A percentile compares a stretch with the other conserved stretches of the same genome.
phyloP scores from a whole-genome alignment of 2,329 filamentous ascomycete species.

The Penicillium sp. region DNA sequence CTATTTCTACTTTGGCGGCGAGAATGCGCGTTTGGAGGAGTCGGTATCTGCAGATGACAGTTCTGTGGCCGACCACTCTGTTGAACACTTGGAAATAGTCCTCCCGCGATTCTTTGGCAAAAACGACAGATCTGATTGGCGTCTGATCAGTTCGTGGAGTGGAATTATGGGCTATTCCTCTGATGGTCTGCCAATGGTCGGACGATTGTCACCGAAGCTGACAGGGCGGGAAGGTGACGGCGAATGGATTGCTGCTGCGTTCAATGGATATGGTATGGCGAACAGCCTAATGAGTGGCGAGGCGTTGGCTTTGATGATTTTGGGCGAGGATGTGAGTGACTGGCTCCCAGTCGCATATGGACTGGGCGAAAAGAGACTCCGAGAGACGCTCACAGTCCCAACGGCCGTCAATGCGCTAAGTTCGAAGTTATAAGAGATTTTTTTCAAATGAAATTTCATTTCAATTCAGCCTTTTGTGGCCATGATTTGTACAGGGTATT shows the following conservation, averaged over 20 bases:
- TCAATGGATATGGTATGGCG: slow-evolving; percentile 67
- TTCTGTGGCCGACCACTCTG: slow-evolving; percentile 16
- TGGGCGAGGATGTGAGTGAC: slow-evolving; percentile 26
- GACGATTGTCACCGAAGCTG: slow-evolving; percentile 44
- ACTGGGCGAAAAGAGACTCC: slow-evolving; percentile 17
- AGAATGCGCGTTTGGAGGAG: slow-evolving; percentile 22
- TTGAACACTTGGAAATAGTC: slow-evolving; percentile 19
- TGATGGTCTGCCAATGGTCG: slow-evolving; percentile 55
- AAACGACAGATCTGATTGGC: slow-evolving; percentile 12
- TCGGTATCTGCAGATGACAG: slow-evolving; percentile 27
- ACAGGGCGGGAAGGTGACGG: slow-evolving; percentile 32
- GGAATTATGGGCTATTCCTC: slow-evolving; percentile 53
- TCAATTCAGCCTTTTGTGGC: not conserved
- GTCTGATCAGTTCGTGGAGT: slow-evolving; percentile 31
- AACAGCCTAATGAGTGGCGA: slow-evolving; percentile 47
- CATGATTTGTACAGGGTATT: slow-evolving; percentile 8
- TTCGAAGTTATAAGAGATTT: slow-evolving; percentile 5
- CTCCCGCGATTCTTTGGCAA: slow-evolving; percentile 25
- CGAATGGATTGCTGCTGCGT: slow-evolving; percentile 59
- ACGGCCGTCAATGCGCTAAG: slow-evolving; percentile 15
- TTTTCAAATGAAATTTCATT: not conserved
- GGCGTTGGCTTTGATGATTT: slow-evolving; percentile 30
- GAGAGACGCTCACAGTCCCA: slow-evolving; percentile 14
- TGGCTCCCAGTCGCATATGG: slow-evolving; percentile 33
- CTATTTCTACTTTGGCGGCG: slow-evolving; percentile 31